Base-by-base conservation (phyloP, 2,329 filamentous ascomycete species). In the Colletotrichum phormii region DNA sequence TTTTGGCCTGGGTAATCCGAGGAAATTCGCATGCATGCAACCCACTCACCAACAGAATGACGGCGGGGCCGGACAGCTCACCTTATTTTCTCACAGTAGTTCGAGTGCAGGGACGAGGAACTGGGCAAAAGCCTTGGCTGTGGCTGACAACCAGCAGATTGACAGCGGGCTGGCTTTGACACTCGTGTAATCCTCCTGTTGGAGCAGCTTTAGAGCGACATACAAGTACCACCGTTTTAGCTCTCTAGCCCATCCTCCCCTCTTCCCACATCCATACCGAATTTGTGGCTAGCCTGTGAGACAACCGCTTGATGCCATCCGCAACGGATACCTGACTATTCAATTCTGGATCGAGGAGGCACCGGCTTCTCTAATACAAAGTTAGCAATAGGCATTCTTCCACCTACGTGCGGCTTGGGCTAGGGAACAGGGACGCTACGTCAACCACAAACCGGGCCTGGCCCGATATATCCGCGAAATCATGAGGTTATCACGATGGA, bases 401-500 rank as follows among this genome's bases (percentile, higher is more conserved):
- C n/a, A 13, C 49, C 22, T 54, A 22, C 22, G 51, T 9, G 12
- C 51, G 22, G n/a, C n/a, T 26, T n/a, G 29, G 35, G 26, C 18
- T 9, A 11, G 26, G 11, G 18, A 33, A 15, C 29, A 49, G 59
- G 26, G 22, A n/a, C 18, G 18, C 15, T 51, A 22, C n/a, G 22
- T 15, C n/a, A 63, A n/a, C 55, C 11, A 33, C 7, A 11, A n/a
- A 18, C 26, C 37, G 33, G 7, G 24, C 49, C 31, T 35, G 11
- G 42, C 29, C 31, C 26, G 24, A 31, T 55, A 33, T 24, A 53
- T 24, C 7, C 13, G 22, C 12, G 15, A 12, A 54, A 54, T 24
- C 37, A 72, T 73, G 66, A 65, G 37, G 60, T 59, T 65, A 26
- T 57, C 60, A 15, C n/a, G 15, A 31, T 71, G 66, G 66, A 64